Base-by-base conservation (phyloP, 306 rosid genomes). In the Lablab purpureus region DNA sequence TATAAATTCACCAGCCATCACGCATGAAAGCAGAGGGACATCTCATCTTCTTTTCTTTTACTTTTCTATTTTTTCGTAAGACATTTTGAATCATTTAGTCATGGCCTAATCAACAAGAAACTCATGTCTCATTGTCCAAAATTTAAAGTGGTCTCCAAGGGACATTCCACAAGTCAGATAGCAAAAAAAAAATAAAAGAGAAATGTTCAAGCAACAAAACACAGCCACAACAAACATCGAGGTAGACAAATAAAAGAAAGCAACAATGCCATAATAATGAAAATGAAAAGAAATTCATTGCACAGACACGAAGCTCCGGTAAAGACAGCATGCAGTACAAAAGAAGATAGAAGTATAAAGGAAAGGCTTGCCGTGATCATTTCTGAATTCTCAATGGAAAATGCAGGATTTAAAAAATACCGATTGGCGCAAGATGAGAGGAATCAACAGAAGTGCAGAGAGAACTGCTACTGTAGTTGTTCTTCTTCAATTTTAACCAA, bases 1-100 rank as follows among this genome's bases (percentile, higher is more conserved):
- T 6, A 59, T 34, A 68, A 47, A 68, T 68, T 59, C 49, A 77
- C 36, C 19, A 28, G 36, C 17, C 49, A 67, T 73, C 55, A 60
- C 67, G 27, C 50, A 67, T 28, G 49, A 46, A 76, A 66, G 28
- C 47, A 72, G 12, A 49, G 10, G 58, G 46, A 45, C 66, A 59
- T 34, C 27, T 52, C 21, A 6, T 55, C 36, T 74, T 17, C 15
- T 12, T 62, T 63, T 64, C 34, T 64, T n/a, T 9, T 75, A 11
- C 7, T 62, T 62, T 62, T 12, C 40, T 14, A 3, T 32, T 3
- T 64, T 5, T 34, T 34, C 9, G 15, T 30, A 34, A 18, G 36
- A 36, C 47, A 68, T 28, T 56, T 69, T 18, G 19, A 54, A 25
- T 21, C 9, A 30, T 36, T 64, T 25, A 23, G 25, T 72, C 10